Conservation (phyloP, 164 flowering plant species). For the Houttuynia cordata region DNA sequence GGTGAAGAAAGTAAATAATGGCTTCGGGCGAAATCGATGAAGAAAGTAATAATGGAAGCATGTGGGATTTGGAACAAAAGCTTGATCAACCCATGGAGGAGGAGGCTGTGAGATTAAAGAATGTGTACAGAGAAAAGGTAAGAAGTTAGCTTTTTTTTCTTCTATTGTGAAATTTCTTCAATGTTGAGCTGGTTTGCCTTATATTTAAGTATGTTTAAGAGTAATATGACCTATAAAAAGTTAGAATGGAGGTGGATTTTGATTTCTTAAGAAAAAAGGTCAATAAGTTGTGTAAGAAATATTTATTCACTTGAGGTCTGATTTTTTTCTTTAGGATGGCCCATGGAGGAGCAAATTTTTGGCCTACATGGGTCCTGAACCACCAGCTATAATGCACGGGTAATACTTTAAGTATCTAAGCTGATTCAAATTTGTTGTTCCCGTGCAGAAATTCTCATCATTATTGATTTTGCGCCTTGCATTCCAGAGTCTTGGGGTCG, state of each 20-base stretch:
- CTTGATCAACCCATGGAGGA: constrained; percentile 99
- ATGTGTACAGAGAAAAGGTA: constrained; percentile 73
- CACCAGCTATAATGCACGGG: not conserved
- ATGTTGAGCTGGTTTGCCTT: too few relatives aligned
- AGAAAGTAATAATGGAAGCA: constrained; percentile 38
- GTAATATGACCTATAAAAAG: too few relatives aligned
- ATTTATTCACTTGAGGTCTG: not conserved
- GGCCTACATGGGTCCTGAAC: not conserved
- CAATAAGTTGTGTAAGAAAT: too few relatives aligned
- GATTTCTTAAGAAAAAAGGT: too few relatives aligned
- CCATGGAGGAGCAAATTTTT: not conserved
- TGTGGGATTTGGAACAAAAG: constrained; percentile 96
- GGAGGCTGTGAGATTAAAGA: constrained; percentile 77
- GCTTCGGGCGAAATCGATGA: constrained; percentile 24
- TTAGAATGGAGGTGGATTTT: too few relatives aligned
- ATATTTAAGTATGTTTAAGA: too few relatives aligned
- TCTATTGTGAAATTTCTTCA: too few relatives aligned
- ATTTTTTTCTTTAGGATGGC: constrained; percentile 1
- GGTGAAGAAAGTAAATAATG: constrained; percentile 5
- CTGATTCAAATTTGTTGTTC: not conserved
- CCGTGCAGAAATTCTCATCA: constrained; percentile 59
- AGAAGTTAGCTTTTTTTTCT: too few relatives aligned
- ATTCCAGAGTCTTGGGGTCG: constrained; percentile 92
- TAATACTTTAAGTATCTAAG: not conserved
- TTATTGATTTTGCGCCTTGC: constrained; percentile 70